Evolutionary conservation across 2,329 filamentous ascomycete genomes (phyloP).

Genomic region (Apiospora aurea): DNA sequence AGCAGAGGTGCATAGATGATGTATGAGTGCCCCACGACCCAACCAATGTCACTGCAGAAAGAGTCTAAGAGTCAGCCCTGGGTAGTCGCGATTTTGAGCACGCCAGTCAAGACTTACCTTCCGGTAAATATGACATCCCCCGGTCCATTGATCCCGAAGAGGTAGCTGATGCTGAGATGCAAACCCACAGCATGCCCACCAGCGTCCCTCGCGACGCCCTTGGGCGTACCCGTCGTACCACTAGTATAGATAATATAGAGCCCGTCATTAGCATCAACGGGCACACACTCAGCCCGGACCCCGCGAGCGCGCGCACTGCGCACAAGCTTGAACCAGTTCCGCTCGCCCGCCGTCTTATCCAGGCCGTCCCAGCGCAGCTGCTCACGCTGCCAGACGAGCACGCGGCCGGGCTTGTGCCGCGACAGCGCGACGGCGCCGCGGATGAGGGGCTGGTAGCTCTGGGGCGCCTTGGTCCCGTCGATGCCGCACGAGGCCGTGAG

Average conservation of each 20-base stretch:
- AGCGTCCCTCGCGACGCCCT: slow-evolving; percentile 64
- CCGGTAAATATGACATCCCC: slow-evolving; percentile 69
- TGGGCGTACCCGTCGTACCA: slow-evolving; percentile 29
- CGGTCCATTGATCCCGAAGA: slow-evolving; percentile 83
- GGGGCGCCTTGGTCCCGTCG: slow-evolving; percentile 81
- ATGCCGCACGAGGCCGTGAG: slow-evolving; percentile 93
- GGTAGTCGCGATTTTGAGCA: not conserved
- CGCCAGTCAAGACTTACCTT: slow-evolving; percentile 51
- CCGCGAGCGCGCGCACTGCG: slow-evolving; percentile 73
- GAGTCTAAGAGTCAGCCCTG: too few relatives aligned
- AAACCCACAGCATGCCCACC: slow-evolving; percentile 89
- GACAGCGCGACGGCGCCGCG: slow-evolving; percentile 74
- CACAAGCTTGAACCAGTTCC: slow-evolving; percentile 81
- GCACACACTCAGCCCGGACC: slow-evolving; percentile 75
- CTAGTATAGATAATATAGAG: slow-evolving; percentile 30
- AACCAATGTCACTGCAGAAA: slow-evolving; percentile 74
- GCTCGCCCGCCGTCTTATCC: slow-evolving; percentile 70
- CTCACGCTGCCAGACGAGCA: slow-evolving; percentile 77
- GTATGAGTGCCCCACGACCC: slow-evolving; percentile 88
- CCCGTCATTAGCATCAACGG: slow-evolving; percentile 59
- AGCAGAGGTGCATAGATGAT: slow-evolving; percentile 90
- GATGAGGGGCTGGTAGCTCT: slow-evolving; percentile 80
- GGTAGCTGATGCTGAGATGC: slow-evolving; percentile 80
- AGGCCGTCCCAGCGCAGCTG: slow-evolving; percentile 73
- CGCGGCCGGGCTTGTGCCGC: slow-evolving; percentile 73